These are phyloP conservation scores for Pseudohalonectria lignicola DNA, from an alignment of 2,329 filamentous ascomycete genomes.

Conservation along the genomic window DNA sequence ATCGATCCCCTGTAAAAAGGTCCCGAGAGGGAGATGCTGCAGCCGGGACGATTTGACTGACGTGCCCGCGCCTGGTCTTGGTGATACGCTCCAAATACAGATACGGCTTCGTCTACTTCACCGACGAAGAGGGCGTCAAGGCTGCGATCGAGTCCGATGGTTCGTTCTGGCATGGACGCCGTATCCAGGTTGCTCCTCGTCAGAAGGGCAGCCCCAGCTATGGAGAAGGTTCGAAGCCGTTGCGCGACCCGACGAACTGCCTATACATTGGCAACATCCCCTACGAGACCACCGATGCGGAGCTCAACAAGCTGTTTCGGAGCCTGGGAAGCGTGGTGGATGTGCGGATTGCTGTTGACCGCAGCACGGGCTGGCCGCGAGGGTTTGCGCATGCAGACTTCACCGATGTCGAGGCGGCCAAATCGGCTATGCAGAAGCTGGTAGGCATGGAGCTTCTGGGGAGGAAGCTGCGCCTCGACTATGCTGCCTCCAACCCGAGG, in stretches of 20 bases:
- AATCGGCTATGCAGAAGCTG: constrained; percentile 45
- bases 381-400: constrained; percentile 85
- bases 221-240: not conserved
- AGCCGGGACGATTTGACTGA: too few species aligned
- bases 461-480: constrained; percentile 57
- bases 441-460: constrained; percentile 49
- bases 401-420: constrained; percentile 53
- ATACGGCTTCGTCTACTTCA: constrained; percentile 22
- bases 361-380: constrained; percentile 66
- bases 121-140: constrained; percentile 9
- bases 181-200: constrained; percentile 15
- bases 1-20: too few species aligned
- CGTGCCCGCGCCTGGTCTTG: too few species aligned
- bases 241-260: constrained; percentile 11
- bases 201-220: not conserved
- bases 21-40: too few species aligned
- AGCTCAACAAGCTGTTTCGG: constrained; percentile 68
- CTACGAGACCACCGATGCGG: constrained; percentile 74
- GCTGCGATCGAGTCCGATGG: constrained; percentile 18
- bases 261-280: constrained; percentile 80
- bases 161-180: constrained; percentile 26
- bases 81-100: too few species aligned
- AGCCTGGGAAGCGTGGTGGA: constrained; percentile 59
- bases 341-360: constrained; percentile 74
- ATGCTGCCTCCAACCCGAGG: constrained; percentile 19